phyloP scores from a whole-genome alignment of 139 green algal genomes.

The Chlamydomonas incerta region DNA sequence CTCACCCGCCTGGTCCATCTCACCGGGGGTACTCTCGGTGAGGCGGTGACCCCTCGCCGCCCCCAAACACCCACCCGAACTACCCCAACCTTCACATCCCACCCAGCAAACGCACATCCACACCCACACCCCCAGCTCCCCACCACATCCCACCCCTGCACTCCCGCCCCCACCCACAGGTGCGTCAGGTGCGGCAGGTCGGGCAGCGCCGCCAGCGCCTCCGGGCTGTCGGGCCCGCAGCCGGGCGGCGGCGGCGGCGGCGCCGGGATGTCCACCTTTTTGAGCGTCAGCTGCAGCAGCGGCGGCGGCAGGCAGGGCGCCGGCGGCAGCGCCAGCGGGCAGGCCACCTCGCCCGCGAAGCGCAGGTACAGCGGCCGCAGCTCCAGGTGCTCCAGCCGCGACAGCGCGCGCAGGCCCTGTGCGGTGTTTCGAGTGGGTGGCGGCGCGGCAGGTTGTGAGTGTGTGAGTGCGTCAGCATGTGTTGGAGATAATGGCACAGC shows the following conservation, averaged over 20 bases:
- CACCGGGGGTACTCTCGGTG: no score
- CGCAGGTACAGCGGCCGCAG: slow-evolving; percentile 34
- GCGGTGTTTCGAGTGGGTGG: no score
- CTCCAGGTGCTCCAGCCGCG: slow-evolving; percentile 32
- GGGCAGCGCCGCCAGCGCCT: background rate
- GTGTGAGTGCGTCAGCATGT: no score
- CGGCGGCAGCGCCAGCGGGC: background rate
- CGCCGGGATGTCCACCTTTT: slow-evolving; percentile 15
- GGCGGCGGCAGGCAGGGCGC: slow-evolving; percentile 9
- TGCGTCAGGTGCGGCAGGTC: slow-evolving; percentile 18
- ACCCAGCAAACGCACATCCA: no score
- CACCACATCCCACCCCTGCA: no score
- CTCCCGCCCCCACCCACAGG: slow-evolving; percentile 2
- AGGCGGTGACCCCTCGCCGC: no score
- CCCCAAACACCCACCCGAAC: no score
- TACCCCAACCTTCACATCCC: no score
- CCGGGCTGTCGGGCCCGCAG: background rate
- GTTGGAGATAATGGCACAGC: no score
- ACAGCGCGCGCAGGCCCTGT: slow-evolving; percentile 25
- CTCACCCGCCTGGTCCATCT: no score
- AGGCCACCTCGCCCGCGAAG: slow-evolving; percentile 19
- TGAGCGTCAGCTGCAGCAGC: slow-evolving; percentile 38
- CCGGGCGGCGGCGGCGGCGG: background rate
- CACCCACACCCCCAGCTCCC: no score
- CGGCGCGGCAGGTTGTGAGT: no score